Percentiles rank a stretch among this genome's conserved stretches.
Evolutionary conservation across 2,329 filamentous ascomycete species (phyloP).

Genomic region (Ramularia endophylla): DNA sequence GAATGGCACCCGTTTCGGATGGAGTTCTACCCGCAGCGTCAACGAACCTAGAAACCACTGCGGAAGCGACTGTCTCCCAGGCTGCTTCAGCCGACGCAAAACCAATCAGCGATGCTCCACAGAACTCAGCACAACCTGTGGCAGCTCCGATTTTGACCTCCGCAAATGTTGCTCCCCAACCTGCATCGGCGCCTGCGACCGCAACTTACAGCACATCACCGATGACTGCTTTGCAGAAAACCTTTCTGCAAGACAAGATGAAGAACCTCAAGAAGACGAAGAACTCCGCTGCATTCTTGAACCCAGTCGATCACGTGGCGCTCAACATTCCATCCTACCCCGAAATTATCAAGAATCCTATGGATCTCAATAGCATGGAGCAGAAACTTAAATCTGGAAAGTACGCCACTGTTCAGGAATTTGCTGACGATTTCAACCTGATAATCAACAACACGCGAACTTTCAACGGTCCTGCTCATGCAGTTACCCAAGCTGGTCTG

Average conservation of each 20-base stretch:
- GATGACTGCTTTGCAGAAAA: slow-evolving; percentile 55
- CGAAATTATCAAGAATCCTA: slow-evolving; percentile 66
- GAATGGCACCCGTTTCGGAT: not conserved
- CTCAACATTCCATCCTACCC: slow-evolving; percentile 71
- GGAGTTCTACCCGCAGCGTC: not conserved
- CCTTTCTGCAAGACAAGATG: slow-evolving; percentile 59
- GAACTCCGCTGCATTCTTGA: slow-evolving; percentile 66
- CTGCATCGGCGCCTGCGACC: slow-evolving; percentile 19
- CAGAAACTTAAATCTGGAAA: slow-evolving; percentile 64
- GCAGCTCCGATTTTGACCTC: not conserved
- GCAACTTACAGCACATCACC: slow-evolving; percentile 34
- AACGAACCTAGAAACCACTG: slow-evolving; percentile 1
- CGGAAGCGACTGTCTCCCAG: slow-evolving; percentile 1
- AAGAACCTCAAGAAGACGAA: slow-evolving; percentile 82
- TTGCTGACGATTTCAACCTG: slow-evolving; percentile 67
- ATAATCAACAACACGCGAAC: slow-evolving; percentile 71
- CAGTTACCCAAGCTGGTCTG: slow-evolving; percentile 63
- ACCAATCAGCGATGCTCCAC: slow-evolving; percentile 6
- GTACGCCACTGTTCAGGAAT: slow-evolving; percentile 65
- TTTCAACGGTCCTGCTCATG: slow-evolving; percentile 78
- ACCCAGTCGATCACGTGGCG: slow-evolving; percentile 70
- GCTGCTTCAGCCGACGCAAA: slow-evolving; percentile 3
- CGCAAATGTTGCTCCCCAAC: slow-evolving; percentile 8
- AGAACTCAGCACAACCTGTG: slow-evolving; percentile 14
- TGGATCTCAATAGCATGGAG: slow-evolving; percentile 82